phyloP scores from a whole-genome alignment of 495 filamentous ascomycete genomes.

The Extremus antarcticus region DNA sequence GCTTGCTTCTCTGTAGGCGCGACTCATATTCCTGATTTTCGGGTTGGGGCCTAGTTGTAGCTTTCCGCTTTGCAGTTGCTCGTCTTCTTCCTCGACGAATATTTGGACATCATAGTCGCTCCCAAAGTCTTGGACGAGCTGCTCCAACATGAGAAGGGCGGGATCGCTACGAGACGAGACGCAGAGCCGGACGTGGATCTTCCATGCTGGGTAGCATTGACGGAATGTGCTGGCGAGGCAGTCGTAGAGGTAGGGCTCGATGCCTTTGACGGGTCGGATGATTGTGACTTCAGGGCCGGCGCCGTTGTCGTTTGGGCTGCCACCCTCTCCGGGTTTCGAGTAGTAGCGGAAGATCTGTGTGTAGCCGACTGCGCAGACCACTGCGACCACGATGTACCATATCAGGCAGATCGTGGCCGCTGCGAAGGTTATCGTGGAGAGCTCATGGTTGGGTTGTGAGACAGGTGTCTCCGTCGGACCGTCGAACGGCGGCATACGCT shows the following conservation, averaged over 20 bases:
- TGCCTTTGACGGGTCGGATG: constrained; percentile 86
- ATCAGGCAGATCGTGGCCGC: constrained; percentile 35
- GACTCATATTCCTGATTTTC: constrained; percentile 94
- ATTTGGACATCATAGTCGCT: constrained; percentile 61
- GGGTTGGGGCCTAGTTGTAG: constrained; percentile 74
- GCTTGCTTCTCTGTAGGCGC: constrained; percentile 67
- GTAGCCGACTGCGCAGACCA: constrained; percentile 48
- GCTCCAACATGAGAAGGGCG: constrained; percentile 60
- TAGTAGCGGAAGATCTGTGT: constrained; percentile 44
- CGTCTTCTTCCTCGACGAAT: constrained; percentile 82
- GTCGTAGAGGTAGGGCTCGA: constrained; percentile 82
- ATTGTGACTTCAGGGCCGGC: constrained; percentile 73
- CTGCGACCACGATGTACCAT: constrained; percentile 47
- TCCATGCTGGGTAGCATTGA: constrained; percentile 66
- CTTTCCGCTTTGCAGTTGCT: constrained; percentile 44
- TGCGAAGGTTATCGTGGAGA: constrained; percentile 7
- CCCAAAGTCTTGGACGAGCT: constrained; percentile 55
- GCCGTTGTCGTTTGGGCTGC: constrained; percentile 23
- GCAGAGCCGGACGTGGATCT: constrained; percentile 75
- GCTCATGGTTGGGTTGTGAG: background rate
- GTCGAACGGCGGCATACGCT: constrained; percentile 1
- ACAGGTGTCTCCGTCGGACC: constrained; percentile 1
- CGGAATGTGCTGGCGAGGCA: constrained; percentile 85
- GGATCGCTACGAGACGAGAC: constrained; percentile 69
- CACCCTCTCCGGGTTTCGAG: constrained; percentile 17